phyloP scores from a whole-genome alignment of 2,329 filamentous ascomycete genomes.

The Fusarium falciforme region DNA sequence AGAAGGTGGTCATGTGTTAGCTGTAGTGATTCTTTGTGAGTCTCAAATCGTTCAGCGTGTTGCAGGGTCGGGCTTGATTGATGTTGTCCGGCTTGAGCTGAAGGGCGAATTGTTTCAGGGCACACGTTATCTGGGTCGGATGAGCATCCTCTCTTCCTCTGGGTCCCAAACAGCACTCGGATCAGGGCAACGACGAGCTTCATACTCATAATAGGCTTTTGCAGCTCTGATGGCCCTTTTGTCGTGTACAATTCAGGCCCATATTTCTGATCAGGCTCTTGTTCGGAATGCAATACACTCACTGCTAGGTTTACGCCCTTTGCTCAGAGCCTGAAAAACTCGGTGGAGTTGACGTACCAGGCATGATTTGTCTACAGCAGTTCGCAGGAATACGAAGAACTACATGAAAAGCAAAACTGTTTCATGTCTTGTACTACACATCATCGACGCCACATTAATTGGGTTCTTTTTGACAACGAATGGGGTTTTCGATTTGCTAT shows the following conservation, averaged over 20 bases:
- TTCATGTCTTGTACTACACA: not conserved
- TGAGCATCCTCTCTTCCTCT: constrained; percentile 65
- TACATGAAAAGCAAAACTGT: not conserved
- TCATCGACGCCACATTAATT: not conserved
- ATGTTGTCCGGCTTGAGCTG: constrained; percentile 63
- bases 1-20: constrained; percentile 47
- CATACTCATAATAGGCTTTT: constrained; percentile 66
- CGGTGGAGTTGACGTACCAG: not conserved
- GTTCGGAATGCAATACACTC: not conserved
- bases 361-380: not conserved
- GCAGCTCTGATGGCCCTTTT: constrained; percentile 38
- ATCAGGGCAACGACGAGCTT: constrained; percentile 69
- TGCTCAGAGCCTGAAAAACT: not conserved
- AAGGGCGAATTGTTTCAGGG: constrained; percentile 45
- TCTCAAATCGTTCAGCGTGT: constrained; percentile 56
- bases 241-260: not conserved
- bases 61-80: constrained; percentile 59
- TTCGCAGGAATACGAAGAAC: not conserved
- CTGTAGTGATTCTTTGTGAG: constrained; percentile 56
- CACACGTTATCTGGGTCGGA: constrained; percentile 57
- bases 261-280: not conserved
- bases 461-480: not conserved
- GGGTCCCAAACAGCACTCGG: constrained; percentile 66
- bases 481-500: not conserved
- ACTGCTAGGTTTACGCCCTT: not conserved